Conservation (phyloP, 1,284 basidiomycete genomes). For the Ceratobasidium theobromae region DNA sequence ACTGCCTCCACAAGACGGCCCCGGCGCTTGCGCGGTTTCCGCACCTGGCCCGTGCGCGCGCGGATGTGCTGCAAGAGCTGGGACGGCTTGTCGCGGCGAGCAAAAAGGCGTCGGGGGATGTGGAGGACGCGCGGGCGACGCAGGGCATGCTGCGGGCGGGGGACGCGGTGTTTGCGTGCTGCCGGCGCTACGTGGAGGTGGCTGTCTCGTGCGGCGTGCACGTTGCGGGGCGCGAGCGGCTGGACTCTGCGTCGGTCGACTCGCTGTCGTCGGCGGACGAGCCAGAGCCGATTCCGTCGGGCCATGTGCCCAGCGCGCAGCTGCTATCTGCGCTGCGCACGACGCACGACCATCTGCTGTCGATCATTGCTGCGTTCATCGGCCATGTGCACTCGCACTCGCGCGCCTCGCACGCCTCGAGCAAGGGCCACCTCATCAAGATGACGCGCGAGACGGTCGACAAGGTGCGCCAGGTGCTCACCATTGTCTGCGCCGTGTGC, state of each 20-base stretch:
- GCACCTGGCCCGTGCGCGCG: conserved; percentile 30
- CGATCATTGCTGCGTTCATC: conserved; percentile 94
- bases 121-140: conserved; percentile 52
- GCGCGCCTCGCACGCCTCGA: conserved; percentile 83
- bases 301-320: conserved; percentile 63
- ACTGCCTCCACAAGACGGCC: conserved; percentile 84
- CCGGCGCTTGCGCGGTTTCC: conserved; percentile 59
- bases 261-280: conserved; percentile 52
- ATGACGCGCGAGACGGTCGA: conserved; percentile 92
- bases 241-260: conserved; percentile 43
- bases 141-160: conserved; percentile 72
- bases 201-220: conserved; percentile 21
- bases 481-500: conserved; percentile 89
- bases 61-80: conserved; percentile 68
- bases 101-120: conserved; percentile 55
- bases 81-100: conserved; percentile 84
- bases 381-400: conserved; percentile 95
- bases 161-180: conserved; percentile 67
- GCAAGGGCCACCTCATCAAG: conserved; percentile 91
- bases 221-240: conserved; percentile 1
- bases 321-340: conserved; percentile 68
- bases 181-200: conserved; percentile 25
- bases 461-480: conserved; percentile 85
- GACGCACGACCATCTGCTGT: conserved; percentile 87
- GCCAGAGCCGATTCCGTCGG: conserved; percentile 63